Evolutionary conservation across 805 yeast genomes (phyloP), one percentile per base, ranked within the genome.

Genomic region (Yarrowia divulgata): DNA sequence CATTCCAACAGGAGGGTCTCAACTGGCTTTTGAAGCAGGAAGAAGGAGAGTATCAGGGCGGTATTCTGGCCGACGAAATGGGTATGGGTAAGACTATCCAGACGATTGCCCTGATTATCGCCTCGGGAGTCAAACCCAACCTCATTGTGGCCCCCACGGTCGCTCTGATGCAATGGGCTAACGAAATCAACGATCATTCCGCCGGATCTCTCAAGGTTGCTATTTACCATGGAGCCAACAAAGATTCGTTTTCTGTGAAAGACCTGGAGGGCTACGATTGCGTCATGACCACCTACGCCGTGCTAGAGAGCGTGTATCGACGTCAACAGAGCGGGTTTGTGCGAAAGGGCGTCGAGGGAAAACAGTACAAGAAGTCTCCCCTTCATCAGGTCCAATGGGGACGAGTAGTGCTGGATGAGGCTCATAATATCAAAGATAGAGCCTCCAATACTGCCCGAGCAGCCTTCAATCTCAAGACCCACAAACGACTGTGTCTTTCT

Each of bases 81-180:
- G 99, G 99, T 45, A 94, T 95, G 98, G 99, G 99, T 72, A 95
- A 95, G 75, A 95, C 99, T 0, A 93, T 95, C 63, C 99, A 95
- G 79, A 94, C 97, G 46, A 94, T 95, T 71, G 95, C 96, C 0
- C 79, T 95, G 55, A 85, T 95, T 75, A 86, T 93, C 87, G 78
- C 83, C 58, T 96, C 92, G 77, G 74, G 81, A 0, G 88, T 87
- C 72, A 80, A 86, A 12, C 98, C 98, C 10, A 91, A 88, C 72
- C 80, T 95, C 71, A 98, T 95, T 6, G 90, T 95, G 19, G 98
- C 98, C 0, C 99, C 99, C 0, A 94, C 99, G 0, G 99, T 95
- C n/a, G 98, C 98, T 0, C 80, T 95, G 57, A 91, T 95, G 90
- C 99, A 95, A 77, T 95, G 99, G 99, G 90, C 89, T 75, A 87